Percentiles rank a stretch among this genome's conserved stretches.
Evolutionary conservation across 2,329 filamentous ascomycete species (phyloP).

Genomic region (Catunica adiposa): DNA sequence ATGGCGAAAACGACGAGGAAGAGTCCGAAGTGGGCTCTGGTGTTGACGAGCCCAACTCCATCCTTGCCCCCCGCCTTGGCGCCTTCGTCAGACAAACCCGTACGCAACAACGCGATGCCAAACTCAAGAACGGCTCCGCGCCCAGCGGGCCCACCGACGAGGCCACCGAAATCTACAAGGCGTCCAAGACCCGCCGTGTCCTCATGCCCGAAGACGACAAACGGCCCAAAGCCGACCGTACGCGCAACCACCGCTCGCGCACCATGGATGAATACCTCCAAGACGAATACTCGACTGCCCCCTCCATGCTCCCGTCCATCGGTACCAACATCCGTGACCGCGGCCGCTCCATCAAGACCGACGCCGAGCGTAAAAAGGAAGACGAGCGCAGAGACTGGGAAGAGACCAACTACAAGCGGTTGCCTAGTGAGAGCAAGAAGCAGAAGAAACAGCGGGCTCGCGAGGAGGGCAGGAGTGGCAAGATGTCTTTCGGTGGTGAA

Average conservation of each 20-base stretch:
- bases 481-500: slow-evolving; percentile 71
- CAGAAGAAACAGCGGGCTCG: slow-evolving; percentile 50
- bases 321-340: slow-evolving; percentile 72
- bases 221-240: slow-evolving; percentile 35
- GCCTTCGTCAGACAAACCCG: slow-evolving; percentile 13
- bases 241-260: slow-evolving; percentile 53
- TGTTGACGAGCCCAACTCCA: slow-evolving; percentile 11
- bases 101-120: slow-evolving; percentile 13
- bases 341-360: slow-evolving; percentile 64
- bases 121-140: slow-evolving; percentile 13
- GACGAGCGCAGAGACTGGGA: slow-evolving; percentile 72
- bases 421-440: slow-evolving; percentile 80
- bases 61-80: slow-evolving; percentile 10
- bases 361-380: slow-evolving; percentile 59
- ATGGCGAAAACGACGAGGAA: slow-evolving; percentile 21
- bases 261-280: slow-evolving; percentile 86
- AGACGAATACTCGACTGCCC: slow-evolving; percentile 67
- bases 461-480: slow-evolving; percentile 21
- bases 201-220: slow-evolving; percentile 59
- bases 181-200: slow-evolving; percentile 75
- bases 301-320: slow-evolving; percentile 73
- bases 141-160: slow-evolving; percentile 20
- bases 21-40: slow-evolving; percentile 20
- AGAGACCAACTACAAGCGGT: slow-evolving; percentile 75
- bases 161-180: slow-evolving; percentile 58